Evolutionary conservation across 306 rosid genomes (phyloP).

Genomic region (Corylus heterophylla): DNA sequence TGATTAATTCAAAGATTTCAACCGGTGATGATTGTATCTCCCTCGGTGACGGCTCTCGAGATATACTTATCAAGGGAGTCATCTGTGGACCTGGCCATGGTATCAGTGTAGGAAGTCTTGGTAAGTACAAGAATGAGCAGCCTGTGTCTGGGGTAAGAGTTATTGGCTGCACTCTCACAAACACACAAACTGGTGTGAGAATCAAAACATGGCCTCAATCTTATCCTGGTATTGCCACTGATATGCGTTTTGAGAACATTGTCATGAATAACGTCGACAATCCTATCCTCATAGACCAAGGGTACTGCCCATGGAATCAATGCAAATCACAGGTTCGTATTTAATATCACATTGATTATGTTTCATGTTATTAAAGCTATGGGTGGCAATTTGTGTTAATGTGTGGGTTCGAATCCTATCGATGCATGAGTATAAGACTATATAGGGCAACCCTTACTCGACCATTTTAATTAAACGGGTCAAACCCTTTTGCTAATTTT

Average conservation of each 20-base stretch:
- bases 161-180: constrained; percentile 30
- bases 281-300: constrained; percentile 51
- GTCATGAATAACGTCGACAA: constrained; percentile 38
- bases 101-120: constrained; percentile 48
- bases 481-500: no score
- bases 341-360: no score
- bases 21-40: constrained; percentile 64
- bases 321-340: constrained; percentile 32
- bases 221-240: not conserved
- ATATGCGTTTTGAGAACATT: constrained; percentile 42
- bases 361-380: no score
- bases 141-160: constrained; percentile 28
- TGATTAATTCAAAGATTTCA: constrained; percentile 25
- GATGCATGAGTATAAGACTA: no score
- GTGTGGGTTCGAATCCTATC: no score
- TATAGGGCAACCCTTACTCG: no score
- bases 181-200: constrained; percentile 43
- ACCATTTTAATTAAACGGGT: no score
- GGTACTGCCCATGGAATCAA: constrained; percentile 51
- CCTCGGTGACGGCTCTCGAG: constrained; percentile 42
- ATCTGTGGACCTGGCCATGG: constrained; percentile 61
- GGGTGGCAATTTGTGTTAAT: no score
- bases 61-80: constrained; percentile 17
- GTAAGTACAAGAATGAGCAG: constrained; percentile 31
- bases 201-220: constrained; percentile 52